phyloP scores from a whole-genome alignment of 176 grass and related monocot genomes.

The Bothriochloa decipiens region DNA sequence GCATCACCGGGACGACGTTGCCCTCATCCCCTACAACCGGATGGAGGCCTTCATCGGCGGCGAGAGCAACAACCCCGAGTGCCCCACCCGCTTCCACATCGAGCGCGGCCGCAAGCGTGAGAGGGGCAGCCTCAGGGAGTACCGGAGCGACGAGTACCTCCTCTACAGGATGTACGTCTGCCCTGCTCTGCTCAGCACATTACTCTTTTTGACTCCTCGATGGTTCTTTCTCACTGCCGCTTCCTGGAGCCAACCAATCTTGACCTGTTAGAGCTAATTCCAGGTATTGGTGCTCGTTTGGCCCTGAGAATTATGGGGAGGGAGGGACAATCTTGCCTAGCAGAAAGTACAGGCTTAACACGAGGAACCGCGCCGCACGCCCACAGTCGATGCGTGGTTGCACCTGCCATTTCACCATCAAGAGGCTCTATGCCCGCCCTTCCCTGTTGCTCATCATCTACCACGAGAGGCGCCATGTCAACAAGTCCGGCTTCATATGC shows the following conservation, averaged over 20 bases:
- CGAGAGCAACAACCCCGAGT: conserved; percentile 72
- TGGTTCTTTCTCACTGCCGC: not conserved
- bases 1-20: conserved; percentile 75
- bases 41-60: conserved; percentile 84
- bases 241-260: not conserved
- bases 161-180: conserved; percentile 70
- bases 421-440: conserved; percentile 71
- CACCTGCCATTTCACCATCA: conserved; percentile 84
- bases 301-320: conserved; percentile 92
- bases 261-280: not conserved
- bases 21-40: conserved; percentile 74
- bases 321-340: conserved; percentile 81
- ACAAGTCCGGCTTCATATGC: conserved; percentile 79
- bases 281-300: conserved; percentile 98
- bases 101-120: conserved; percentile 83
- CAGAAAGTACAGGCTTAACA: conserved; percentile 79
- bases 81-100: conserved; percentile 83
- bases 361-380: conserved; percentile 76
- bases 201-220: no score
- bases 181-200: not conserved
- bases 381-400: conserved; percentile 96
- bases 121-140: conserved; percentile 62
- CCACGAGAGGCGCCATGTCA: conserved; percentile 82
- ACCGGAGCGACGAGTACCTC: conserved; percentile 74
- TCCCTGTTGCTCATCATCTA: conserved; percentile 78